A percentile compares a stretch with the other conserved stretches of the same genome.
Evolutionary conservation across 257 asterid species (phyloP).

Genomic region (Capsicum chinense): DNA sequence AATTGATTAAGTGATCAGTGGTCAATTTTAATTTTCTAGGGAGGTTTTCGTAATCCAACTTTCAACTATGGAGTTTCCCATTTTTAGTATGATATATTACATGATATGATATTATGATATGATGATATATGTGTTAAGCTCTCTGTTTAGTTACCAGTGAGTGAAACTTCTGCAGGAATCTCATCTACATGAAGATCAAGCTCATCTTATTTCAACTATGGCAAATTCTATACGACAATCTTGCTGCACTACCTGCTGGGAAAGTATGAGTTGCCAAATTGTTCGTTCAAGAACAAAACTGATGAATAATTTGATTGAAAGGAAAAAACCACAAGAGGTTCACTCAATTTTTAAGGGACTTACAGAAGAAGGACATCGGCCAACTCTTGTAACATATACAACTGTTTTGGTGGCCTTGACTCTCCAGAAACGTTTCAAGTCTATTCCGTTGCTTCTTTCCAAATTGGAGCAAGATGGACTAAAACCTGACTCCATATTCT

Average conservation of each 20-base stretch:
- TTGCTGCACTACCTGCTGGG: slow-evolving; percentile 61
- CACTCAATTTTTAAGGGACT: slow-evolving; percentile 64
- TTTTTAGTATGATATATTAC: too few relatives aligned
- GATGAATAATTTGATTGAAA: slow-evolving; percentile 77
- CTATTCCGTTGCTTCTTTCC: slow-evolving; percentile 72
- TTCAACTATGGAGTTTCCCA: too few relatives aligned
- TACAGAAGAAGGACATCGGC: slow-evolving; percentile 82
- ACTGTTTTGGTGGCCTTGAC: slow-evolving; percentile 83
- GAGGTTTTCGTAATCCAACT: too few relatives aligned
- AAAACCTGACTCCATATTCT: slow-evolving; percentile 87
- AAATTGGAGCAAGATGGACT: slow-evolving; percentile 72
- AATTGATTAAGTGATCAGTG: not conserved
- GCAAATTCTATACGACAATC: slow-evolving; percentile 40
- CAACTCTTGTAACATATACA: slow-evolving; percentile 88
- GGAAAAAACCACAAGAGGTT: slow-evolving; percentile 72
- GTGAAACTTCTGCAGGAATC: slow-evolving; percentile 54
- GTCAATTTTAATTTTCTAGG: not conserved
- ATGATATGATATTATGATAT: too few relatives aligned
- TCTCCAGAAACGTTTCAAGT: slow-evolving; percentile 76
- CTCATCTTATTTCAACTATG: slow-evolving; percentile 40
- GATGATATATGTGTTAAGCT: not conserved
- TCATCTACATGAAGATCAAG: slow-evolving; percentile 43
- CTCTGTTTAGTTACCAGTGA: not conserved
- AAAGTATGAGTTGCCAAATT: slow-evolving; percentile 61
- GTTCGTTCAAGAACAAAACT: slow-evolving; percentile 83